These are phyloP conservation scores for Vigna hirtella DNA, from an alignment of 306 rosid species.

Conservation along the genomic window DNA sequence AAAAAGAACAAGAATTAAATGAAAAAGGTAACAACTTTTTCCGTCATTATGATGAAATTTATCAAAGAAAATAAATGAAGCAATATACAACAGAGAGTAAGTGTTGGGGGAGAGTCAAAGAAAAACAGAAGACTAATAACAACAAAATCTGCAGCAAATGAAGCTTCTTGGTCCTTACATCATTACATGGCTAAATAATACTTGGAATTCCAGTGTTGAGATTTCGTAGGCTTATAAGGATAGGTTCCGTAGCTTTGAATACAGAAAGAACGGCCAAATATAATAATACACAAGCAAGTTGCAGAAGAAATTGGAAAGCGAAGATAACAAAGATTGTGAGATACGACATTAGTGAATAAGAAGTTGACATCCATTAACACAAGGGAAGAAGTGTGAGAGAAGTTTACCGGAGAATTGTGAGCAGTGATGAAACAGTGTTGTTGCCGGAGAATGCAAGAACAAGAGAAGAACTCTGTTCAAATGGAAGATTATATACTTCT, in stretches of 20 bases:
- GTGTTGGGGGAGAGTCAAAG: conserved; percentile 2
- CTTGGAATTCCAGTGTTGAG: not conserved
- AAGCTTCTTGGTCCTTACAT: conserved; percentile 11
- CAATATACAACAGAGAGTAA: conserved; percentile 19
- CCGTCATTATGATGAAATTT: conserved; percentile 4
- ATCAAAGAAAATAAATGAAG: conserved; percentile 2
- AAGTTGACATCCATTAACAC: conserved; percentile 18
- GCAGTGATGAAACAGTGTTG: conserved; percentile 20
- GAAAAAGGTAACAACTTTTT: conserved; percentile 14
- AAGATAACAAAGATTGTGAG: conserved; percentile 9
- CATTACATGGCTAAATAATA: conserved; percentile 10
- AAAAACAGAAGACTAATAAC: conserved; percentile 21
- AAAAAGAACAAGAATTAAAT: not conserved
- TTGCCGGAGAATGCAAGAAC: conserved; percentile 16
- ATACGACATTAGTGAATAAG: conserved; percentile 31
- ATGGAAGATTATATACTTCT: conserved; percentile 17
- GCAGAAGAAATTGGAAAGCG: conserved; percentile 8
- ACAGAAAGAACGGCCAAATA: conserved; percentile 11
- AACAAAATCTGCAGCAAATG: not conserved
- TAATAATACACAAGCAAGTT: conserved; percentile 17
- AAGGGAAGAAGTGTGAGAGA: not conserved
- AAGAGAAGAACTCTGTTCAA: not conserved
- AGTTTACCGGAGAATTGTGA: conserved; percentile 21
- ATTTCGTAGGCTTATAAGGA: not conserved
- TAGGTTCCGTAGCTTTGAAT: conserved; percentile 42